These are phyloP conservation scores for Rhodotorula glutinis DNA, from an alignment of 1,284 basidiomycete genomes.

Conservation along the genomic window DNA sequence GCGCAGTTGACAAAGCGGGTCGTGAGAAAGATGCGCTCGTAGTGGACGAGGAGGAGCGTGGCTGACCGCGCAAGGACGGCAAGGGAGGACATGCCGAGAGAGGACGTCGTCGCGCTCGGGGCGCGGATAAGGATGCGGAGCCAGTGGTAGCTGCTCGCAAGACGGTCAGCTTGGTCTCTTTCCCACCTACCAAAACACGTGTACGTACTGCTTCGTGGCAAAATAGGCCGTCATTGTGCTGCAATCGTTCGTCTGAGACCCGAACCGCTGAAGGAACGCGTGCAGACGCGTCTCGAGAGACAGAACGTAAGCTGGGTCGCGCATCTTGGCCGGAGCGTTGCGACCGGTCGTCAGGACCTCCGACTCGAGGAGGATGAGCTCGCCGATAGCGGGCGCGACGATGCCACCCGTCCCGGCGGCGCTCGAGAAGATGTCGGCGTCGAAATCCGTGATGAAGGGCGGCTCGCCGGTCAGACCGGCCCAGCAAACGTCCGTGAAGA, in stretches of 20 bases:
- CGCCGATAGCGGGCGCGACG: slow-evolving; percentile 7
- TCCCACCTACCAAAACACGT: not conserved
- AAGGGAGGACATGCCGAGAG: slow-evolving; percentile 3
- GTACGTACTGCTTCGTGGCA: slow-evolving; percentile 11
- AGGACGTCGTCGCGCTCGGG: not conserved
- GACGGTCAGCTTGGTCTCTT: not conserved
- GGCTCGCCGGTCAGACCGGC: slow-evolving; percentile 6
- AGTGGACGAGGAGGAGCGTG: slow-evolving; percentile 6
- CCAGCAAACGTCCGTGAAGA: slow-evolving; percentile 1
- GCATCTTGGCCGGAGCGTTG: not conserved
- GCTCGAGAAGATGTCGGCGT: slow-evolving; percentile 3
- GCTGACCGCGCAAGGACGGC: slow-evolving; percentile 7
- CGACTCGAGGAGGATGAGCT: slow-evolving; percentile 3
- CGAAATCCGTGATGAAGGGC: slow-evolving; percentile 5
- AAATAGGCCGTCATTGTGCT: slow-evolving; percentile 1
- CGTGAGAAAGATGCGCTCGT: not conserved
- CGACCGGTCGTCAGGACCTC: not conserved
- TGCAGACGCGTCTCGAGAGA: slow-evolving; percentile 3
- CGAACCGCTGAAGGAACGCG: slow-evolving; percentile 4
- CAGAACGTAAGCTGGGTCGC: not conserved
- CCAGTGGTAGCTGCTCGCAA: not conserved
- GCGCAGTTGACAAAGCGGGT: slow-evolving; percentile 10
- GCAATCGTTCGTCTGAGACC: not conserved
- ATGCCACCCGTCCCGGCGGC: slow-evolving; percentile 1
- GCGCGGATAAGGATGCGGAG: slow-evolving; percentile 6